Evolutionary conservation across 305 asterid species (phyloP), one percentile per base, ranked within the genome.

Genomic region (Rubia tinctorum): DNA sequence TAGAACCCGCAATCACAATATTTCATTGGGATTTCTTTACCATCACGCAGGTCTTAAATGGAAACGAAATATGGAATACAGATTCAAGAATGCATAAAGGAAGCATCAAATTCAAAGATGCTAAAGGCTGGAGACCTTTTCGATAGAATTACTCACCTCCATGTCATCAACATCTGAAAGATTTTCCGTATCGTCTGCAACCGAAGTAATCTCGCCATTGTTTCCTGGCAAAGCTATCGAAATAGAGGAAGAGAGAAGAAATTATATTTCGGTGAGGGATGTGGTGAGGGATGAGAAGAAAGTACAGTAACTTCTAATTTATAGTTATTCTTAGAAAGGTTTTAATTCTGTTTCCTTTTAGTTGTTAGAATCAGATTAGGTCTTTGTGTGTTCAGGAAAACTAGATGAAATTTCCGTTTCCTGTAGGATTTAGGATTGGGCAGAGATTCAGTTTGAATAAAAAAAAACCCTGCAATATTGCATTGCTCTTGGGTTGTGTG

Each of bases 101-200:
- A 61, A 68, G 49, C 45, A 45, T 60, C 70, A 60, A 60, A 25
- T 22, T 40, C 11, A 53, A 15, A 40, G 69, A n/a, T 3, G 39
- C 12, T 4, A 37, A 14, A 20, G 22, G 25, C 64, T 30, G 39
- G 22, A 39, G 25, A 65, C 0, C 8, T 20, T 51, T 73, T 71
- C 11, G 47, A 25, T 59, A 39, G 67, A 14, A 65, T 56, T 73
- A 42, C 72, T 59, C 71, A 89, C 98, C 96, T 93, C 98, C 6
- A 11, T 65, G 71, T 93, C 98, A 73, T 89, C 98, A 65, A 89
- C 86, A 75, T 93, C 98, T 5, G 96, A 87, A 37, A 93, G 85
- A 71, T 53, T 91, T 45, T 85, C 96, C 5, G 95, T 80, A 75
- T 91, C 93, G 51, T 87, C 92, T 68, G 66, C 22, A 58, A 71